These are phyloP conservation scores for Trichoderma atrobrunneum DNA, from an alignment of 2,329 filamentous ascomycete species.

Conservation along the genomic window DNA sequence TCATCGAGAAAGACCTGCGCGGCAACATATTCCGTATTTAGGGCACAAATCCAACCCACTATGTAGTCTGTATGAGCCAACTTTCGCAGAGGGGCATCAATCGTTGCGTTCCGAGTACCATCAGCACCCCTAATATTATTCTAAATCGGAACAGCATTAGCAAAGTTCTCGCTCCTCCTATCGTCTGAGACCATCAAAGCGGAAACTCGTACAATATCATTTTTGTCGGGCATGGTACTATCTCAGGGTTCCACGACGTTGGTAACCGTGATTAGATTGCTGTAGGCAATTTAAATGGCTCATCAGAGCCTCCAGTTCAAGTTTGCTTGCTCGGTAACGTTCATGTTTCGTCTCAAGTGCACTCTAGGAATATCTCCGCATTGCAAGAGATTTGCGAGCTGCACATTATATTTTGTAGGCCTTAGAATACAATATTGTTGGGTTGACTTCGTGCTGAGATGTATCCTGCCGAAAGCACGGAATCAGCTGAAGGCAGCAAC, in stretches of 20 bases:
- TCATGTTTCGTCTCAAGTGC: too few relatives aligned
- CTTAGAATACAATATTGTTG: too few relatives aligned
- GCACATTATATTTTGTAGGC: too few relatives aligned
- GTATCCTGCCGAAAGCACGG: too few relatives aligned
- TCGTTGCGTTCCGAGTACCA: background rate
- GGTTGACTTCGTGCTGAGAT: too few relatives aligned
- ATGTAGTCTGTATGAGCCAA: constrained; percentile 29
- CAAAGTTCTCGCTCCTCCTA: background rate
- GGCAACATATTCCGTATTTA: constrained; percentile 37
- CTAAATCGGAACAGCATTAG: background rate
- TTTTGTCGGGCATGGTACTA: background rate
- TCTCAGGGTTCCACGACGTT: background rate
- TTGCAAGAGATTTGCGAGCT: too few relatives aligned
- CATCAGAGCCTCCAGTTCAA: too few relatives aligned
- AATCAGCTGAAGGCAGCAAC: too few relatives aligned
- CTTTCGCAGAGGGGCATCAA: background rate
- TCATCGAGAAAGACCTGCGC: constrained; percentile 27
- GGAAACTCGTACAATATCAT: background rate
- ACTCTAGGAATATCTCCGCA: too few relatives aligned
- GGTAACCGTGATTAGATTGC: too few relatives aligned
- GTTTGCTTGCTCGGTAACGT: too few relatives aligned
- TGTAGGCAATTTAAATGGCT: too few relatives aligned
- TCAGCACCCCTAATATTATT: background rate
- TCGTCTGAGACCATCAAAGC: background rate
- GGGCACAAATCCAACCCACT: constrained; percentile 45